Evolutionary conservation across 768 basidiomycete species (phyloP).

Genomic region (Atractiella rhizophila): DNA sequence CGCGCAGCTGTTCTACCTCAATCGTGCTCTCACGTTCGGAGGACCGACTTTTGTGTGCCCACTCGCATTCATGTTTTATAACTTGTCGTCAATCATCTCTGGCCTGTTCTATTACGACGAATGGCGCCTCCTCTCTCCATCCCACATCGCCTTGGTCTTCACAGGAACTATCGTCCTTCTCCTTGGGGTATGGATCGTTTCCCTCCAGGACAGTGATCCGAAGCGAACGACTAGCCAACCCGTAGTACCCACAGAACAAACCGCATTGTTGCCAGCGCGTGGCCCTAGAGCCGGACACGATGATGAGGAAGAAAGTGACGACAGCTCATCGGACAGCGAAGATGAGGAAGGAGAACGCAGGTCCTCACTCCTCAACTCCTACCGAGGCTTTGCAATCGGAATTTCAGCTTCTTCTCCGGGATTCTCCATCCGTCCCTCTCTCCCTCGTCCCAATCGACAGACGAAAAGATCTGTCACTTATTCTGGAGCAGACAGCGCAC

Average conservation of each 20-base stretch:
- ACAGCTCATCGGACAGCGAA: neutral
- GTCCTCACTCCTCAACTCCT: constrained; percentile 2
- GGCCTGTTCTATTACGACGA: constrained; percentile 76
- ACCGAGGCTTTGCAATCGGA: constrained; percentile 14
- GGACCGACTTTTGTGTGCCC: constrained; percentile 30
- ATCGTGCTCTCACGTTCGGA: constrained; percentile 36
- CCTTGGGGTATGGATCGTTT: constrained; percentile 71
- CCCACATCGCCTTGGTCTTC: constrained; percentile 49
- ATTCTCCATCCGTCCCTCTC: constrained; percentile 14
- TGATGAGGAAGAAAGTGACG: constrained; percentile 1
- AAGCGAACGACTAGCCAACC: neutral
- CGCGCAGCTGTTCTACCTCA: constrained; percentile 25
- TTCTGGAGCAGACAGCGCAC: too few species aligned
- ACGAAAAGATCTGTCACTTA: too few species aligned
- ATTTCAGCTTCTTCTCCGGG: constrained; percentile 15
- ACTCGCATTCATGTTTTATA: constrained; percentile 82
- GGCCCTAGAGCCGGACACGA: neutral
- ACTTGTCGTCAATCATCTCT: constrained; percentile 69
- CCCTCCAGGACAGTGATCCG: constrained; percentile 31
- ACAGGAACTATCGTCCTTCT: constrained; percentile 55
- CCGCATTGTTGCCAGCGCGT: neutral
- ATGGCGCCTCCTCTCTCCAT: constrained; percentile 38
- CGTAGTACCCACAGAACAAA: neutral
- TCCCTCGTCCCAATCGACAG: neutral
- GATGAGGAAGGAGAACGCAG: neutral